A percentile compares a stretch with the other conserved stretches of the same genome.
These are phyloP conservation scores for Lepidium sativum DNA, from an alignment of 345 rosid species.

Conservation along the genomic window DNA sequence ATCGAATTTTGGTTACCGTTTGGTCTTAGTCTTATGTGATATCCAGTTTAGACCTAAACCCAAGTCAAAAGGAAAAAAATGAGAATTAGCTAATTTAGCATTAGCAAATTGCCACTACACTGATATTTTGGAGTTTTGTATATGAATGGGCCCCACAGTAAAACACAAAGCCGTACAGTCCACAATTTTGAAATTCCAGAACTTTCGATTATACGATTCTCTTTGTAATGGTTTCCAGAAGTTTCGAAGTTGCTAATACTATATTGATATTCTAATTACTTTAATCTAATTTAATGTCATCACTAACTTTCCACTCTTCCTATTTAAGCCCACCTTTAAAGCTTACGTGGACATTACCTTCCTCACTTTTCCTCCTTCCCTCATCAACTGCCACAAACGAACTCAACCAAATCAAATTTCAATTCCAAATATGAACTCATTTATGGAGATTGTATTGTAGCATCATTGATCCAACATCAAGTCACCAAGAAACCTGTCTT, in stretches of 20 bases:
- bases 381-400: slow-evolving; percentile 27
- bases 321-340: not conserved
- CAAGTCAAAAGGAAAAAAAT: not conserved
- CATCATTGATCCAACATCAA: not conserved
- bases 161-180: slow-evolving; percentile 17
- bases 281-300: slow-evolving; percentile 8
- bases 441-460: not conserved
- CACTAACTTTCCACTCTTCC: not conserved
- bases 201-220: slow-evolving; percentile 1
- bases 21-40: no score
- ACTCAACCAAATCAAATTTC: not conserved
- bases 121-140: not conserved
- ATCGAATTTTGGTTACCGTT: no score
- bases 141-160: not conserved
- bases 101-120: not conserved
- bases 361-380: no score
- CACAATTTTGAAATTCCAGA: slow-evolving; percentile 4
- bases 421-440: not conserved
- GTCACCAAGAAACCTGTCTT: not conserved
- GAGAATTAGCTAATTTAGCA: not conserved
- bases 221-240: slow-evolving; percentile 35
- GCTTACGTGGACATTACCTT: slow-evolving; percentile 18
- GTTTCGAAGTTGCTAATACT: slow-evolving; percentile 30
- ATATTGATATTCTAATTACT: slow-evolving; percentile 17
- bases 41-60: slow-evolving; percentile 2